These are phyloP conservation scores for Alternaria incomplexa DNA, from an alignment of 2,329 filamentous ascomycete species.

Conservation along the genomic window DNA sequence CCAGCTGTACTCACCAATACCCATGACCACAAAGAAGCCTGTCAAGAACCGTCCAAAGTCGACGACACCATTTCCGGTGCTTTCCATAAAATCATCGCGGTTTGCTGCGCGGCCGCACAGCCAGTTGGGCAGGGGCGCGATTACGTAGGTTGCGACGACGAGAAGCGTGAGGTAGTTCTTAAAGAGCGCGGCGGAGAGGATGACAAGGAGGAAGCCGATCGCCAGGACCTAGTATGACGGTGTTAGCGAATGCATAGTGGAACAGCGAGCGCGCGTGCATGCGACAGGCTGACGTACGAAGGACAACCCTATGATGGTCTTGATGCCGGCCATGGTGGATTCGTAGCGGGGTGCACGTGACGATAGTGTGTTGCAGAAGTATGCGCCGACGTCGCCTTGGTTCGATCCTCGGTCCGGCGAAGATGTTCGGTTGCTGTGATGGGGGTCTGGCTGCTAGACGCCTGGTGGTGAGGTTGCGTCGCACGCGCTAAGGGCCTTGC, in stretches of 20 bases:
- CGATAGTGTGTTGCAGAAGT: not conserved
- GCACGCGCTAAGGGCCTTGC: conserved; percentile 9
- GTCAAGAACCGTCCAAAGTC: conserved; percentile 95
- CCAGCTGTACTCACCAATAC: conserved; percentile 75
- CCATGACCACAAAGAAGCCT: conserved; percentile 96
- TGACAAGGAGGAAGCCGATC: conserved; percentile 97
- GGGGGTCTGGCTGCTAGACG: conserved; percentile 5
- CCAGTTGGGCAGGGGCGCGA: conserved; percentile 96
- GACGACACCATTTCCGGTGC: conserved; percentile 79
- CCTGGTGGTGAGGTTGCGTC: conserved; percentile 5
- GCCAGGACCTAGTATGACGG: conserved; percentile 72
- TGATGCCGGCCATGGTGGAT: conserved; percentile 79
- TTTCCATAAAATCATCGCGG: conserved; percentile 94
- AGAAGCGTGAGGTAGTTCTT: conserved; percentile 93
- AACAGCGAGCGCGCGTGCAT: conserved; percentile 12
- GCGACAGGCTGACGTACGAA: conserved; percentile 68
- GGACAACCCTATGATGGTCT: conserved; percentile 98
- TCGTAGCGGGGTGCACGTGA: not conserved
- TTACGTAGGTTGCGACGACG: conserved; percentile 92
- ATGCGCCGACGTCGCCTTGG: not conserved
- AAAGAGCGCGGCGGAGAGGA: conserved; percentile 95
- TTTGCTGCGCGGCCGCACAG: conserved; percentile 87
- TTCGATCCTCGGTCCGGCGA: conserved; percentile 11
- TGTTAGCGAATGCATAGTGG: conserved; percentile 6
- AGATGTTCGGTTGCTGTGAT: conserved; percentile 5